Evolutionary conservation across 1,284 basidiomycete genomes (phyloP), one percentile per base, ranked within the genome.

Genomic region (Earliella scabrosa): DNA sequence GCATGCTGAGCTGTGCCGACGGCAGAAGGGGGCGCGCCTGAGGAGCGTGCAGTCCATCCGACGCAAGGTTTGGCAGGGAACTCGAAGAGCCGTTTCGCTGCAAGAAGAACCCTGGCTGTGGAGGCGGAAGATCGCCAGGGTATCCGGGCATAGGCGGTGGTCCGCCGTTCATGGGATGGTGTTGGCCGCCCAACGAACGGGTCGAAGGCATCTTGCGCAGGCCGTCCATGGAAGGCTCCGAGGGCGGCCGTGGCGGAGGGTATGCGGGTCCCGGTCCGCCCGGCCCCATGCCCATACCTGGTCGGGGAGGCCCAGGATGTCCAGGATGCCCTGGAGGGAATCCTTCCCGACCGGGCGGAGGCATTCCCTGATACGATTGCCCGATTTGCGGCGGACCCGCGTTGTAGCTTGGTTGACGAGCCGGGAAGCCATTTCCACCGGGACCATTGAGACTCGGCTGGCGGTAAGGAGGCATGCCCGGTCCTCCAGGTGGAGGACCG

Each of bases 171-270:
- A 34, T 46, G 9, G 26, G 72, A 70, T 43, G 38, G n/a, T 29
- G 31, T 4, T 20, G 20, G 8, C 44, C 45, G 18, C 44, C 75
- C 27, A 89, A 75, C 13, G 86, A 88, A n/a, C 79, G 79, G 24
- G 80, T 74, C 4, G 89, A 90, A n/a, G 78, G 71, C 11, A 80
- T 80, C 68, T 86, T 87, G 45, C 79, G 81, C 23, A 89, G 64
- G 16, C 70, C 75, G 39, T 71, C 74, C 32, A 64, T 68, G 3
- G 70, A 63, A 4, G 76, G 73, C 44, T 78, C 76, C 6, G 76
- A 76, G 2, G 74, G 69, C n/a, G 75, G 70, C n/a, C 73, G 71
- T 2, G 66, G 59, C 6, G 63, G 63, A 4, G 58, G 63, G 45
- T 60, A 63, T 10, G 54, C 51, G 9, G 34, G 41, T 9, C 47